Evolutionary conservation across 1,284 basidiomycete genomes (phyloP).

Genomic region (Kalmanozyma brasiliensis): DNA sequence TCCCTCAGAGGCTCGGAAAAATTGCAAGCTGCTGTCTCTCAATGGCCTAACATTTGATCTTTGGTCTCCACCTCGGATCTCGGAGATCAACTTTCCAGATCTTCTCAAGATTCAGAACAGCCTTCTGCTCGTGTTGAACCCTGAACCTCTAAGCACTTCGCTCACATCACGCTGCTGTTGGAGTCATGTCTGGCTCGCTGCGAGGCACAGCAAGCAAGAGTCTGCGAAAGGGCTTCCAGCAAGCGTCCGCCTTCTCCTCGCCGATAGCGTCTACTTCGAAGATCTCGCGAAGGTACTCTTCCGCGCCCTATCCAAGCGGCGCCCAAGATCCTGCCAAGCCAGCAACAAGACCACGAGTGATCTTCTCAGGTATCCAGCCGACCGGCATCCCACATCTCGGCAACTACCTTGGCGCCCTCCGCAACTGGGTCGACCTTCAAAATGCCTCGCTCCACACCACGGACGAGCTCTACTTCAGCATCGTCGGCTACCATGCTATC

Average conservation of each 20-base stretch:
- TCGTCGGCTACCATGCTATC: constrained; percentile 75
- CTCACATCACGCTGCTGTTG: too few relatives aligned
- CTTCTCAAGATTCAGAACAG: not conserved
- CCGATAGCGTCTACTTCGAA: constrained; percentile 10
- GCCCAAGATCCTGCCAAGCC: not conserved
- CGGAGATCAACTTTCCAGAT: constrained; percentile 7
- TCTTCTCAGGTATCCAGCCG: constrained; percentile 85
- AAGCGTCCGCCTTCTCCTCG: constrained; percentile 6
- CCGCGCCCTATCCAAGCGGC: not conserved
- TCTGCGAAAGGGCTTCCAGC: too few relatives aligned
- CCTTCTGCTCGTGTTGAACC: not conserved
- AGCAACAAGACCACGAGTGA: constrained; percentile 60
- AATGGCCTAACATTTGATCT: not conserved
- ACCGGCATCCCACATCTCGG: constrained; percentile 90
- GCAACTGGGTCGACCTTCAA: constrained; percentile 87
- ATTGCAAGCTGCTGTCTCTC: too few relatives aligned
- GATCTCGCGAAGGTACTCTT: not conserved
- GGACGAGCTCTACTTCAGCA: constrained; percentile 76
- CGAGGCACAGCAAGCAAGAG: too few relatives aligned
- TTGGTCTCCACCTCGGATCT: constrained; percentile 29
- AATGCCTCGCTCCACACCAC: constrained; percentile 71
- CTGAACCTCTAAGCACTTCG: too few relatives aligned
- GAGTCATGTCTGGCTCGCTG: too few relatives aligned
- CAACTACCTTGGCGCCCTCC: constrained; percentile 89
- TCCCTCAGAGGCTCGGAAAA: too few relatives aligned